A percentile compares a stretch with the other conserved stretches of the same genome.
These are phyloP conservation scores for Dipteronia sinensis DNA, from an alignment of 345 rosid species.

Conservation along the genomic window DNA sequence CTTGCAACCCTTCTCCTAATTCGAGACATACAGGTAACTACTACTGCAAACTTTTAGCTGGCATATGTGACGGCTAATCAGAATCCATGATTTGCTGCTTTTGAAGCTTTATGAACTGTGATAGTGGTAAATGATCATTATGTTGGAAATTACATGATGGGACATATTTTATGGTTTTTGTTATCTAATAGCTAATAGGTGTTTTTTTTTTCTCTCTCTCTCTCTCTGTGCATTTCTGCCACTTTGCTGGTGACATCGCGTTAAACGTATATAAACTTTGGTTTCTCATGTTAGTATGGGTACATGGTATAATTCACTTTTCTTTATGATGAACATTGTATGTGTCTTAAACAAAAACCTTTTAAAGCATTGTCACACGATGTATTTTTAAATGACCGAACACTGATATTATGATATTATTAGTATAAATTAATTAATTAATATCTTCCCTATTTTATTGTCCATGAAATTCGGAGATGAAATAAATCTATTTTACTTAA, in stretches of 20 bases:
- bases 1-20: slow-evolving; percentile 96
- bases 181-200: neutral
- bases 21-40: slow-evolving; percentile 84
- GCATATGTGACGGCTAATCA: neutral
- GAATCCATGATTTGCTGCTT: slow-evolving; percentile 1
- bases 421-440: no score
- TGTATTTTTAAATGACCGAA: neutral
- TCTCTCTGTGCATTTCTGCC: no score
- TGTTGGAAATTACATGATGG: no score
- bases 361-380: neutral
- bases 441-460: no score
- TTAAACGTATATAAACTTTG: neutral
- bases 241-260: neutral
- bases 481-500: no score
- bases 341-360: neutral
- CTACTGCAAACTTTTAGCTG: slow-evolving; percentile 7
- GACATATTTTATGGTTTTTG: neutral
- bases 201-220: no score
- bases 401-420: no score
- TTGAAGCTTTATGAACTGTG: neutral
- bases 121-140: neutral
- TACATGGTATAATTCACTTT: neutral
- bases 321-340: neutral
- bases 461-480: no score
- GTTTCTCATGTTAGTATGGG: neutral